Percentiles rank a stretch among this genome's conserved stretches.
phyloP scores from a whole-genome alignment of 768 basidiomycete species.

The Tylopilus rubrobrunneus region DNA sequence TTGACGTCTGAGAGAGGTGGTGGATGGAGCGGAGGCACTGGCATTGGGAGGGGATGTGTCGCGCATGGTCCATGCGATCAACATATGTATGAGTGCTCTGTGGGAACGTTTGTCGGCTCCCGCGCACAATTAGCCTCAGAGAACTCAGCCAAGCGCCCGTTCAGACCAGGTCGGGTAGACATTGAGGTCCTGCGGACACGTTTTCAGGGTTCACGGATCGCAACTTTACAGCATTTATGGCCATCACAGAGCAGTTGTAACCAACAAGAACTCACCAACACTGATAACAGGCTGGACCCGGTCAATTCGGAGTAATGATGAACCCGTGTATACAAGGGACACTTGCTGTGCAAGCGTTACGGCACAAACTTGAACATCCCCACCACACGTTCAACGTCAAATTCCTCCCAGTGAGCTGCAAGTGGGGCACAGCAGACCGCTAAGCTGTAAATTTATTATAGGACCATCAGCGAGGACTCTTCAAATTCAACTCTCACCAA shows the following conservation, averaged over 20 bases:
- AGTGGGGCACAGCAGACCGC: too few species aligned
- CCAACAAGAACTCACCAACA: background rate
- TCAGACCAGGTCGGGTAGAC: background rate
- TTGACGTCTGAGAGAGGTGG: constrained; percentile 4
- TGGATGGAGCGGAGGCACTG: constrained; percentile 5
- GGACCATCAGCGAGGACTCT: too few species aligned
- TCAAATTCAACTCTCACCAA: too few species aligned
- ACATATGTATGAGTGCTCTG: background rate
- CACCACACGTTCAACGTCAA: too few species aligned
- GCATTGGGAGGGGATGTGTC: constrained; percentile 1
- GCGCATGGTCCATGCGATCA: background rate
- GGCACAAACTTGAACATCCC: too few species aligned
- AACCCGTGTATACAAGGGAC: too few species aligned
- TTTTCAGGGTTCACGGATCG: background rate
- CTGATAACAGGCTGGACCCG: background rate
- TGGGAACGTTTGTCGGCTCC: background rate
- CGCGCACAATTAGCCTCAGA: background rate
- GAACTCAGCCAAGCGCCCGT: background rate
- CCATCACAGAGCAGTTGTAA: background rate
- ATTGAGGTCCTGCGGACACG: background rate
- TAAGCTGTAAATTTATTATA: too few species aligned
- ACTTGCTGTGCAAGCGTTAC: too few species aligned
- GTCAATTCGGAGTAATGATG: background rate
- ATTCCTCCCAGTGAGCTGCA: too few species aligned
- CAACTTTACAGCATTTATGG: background rate